Percentiles rank a stretch among this genome's conserved stretches.
These are phyloP conservation scores for Coniochaeta sp. DNA, from an alignment of 2,329 filamentous ascomycete species.

Conservation along the genomic window DNA sequence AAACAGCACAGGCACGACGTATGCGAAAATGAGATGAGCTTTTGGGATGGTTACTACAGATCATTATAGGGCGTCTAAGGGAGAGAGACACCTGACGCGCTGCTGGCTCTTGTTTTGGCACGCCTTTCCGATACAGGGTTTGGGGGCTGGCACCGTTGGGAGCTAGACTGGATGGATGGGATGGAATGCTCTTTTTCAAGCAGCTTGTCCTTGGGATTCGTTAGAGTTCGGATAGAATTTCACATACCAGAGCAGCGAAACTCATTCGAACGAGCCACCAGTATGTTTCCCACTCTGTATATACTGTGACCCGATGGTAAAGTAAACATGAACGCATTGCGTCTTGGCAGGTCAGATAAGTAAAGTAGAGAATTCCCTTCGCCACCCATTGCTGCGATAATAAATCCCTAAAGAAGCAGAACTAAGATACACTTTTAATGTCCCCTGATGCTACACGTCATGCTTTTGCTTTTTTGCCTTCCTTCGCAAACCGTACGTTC, in stretches of 20 bases:
- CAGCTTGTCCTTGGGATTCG: no score
- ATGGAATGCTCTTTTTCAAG: not conserved
- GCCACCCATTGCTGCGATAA: not conserved
- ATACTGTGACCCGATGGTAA: no score
- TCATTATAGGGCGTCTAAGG: not conserved
- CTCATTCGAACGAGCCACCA: no score
- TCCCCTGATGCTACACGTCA: not conserved
- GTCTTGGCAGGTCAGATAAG: no score
- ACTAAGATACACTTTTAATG: not conserved
- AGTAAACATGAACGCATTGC: no score
- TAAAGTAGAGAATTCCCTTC: no score
- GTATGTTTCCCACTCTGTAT: no score
- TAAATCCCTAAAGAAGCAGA: not conserved
- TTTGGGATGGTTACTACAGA: not conserved
- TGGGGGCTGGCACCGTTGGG: no score
- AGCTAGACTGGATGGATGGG: conserved; percentile 3
- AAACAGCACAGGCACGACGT: not conserved
- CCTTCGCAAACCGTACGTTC: no score
- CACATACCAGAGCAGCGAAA: not conserved
- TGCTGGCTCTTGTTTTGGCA: not conserved
- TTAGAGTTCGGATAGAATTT: conserved; percentile 1
- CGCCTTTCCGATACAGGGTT: no score
- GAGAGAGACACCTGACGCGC: not conserved
- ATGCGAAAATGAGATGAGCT: not conserved
- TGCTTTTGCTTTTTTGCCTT: not conserved